These are phyloP conservation scores for Boechera divaricarpa DNA, from an alignment of 345 rosid genomes.

Conservation along the genomic window DNA sequence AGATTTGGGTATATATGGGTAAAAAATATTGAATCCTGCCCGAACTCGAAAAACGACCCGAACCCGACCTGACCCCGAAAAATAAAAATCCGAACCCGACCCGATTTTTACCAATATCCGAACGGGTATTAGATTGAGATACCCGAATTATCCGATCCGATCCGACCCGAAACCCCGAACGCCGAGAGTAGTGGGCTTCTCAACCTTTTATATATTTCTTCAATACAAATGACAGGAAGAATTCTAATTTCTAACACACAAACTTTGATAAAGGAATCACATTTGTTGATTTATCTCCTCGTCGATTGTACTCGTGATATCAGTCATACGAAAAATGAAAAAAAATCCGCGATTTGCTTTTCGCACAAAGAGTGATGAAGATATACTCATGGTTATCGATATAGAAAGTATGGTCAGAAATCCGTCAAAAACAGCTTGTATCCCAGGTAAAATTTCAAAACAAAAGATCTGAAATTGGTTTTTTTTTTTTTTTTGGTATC, in stretches of 20 bases:
- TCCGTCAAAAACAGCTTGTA: conserved; percentile 62
- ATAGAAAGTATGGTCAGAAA: conserved; percentile 52
- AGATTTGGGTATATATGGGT: no score
- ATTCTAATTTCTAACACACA: not conserved
- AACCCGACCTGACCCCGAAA: no score
- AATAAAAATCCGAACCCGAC: no score
- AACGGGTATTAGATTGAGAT: no score
- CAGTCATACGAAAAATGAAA: conserved; percentile 34
- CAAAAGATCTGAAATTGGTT: not conserved
- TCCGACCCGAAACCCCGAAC: no score
- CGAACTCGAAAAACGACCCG: no score
- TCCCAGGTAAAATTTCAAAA: conserved; percentile 56
- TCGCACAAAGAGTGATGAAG: conserved; percentile 69
- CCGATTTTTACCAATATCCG: no score
- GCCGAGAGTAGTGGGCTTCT: conserved; percentile 55
- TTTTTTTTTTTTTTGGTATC: not conserved
- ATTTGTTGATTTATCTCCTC: conserved; percentile 55
- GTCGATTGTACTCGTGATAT: conserved; percentile 27
- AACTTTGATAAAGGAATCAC: conserved; percentile 13
- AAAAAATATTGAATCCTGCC: no score
- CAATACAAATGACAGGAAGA: not conserved
- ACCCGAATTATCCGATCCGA: no score
- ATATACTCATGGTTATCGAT: conserved; percentile 56
- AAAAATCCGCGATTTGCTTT: conserved; percentile 62
- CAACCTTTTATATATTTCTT: conserved; percentile 31